Base-by-base conservation (phyloP, 768 basidiomycete genomes). In the Pisolithus marmoratus region DNA sequence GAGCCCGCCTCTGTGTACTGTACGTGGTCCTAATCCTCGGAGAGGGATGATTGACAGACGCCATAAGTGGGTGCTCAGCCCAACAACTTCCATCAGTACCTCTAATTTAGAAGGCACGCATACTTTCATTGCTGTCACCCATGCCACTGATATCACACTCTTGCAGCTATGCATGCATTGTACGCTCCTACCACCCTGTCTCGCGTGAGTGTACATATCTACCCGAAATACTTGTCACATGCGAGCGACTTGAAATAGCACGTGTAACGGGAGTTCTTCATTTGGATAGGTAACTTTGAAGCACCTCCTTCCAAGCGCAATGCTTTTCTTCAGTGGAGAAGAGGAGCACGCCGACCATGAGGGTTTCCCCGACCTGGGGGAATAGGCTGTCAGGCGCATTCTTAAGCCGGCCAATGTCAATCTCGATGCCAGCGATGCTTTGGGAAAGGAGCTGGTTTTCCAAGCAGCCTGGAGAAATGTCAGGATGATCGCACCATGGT, bases 401-500 rank as follows among this genome's bases (percentile, higher is more conserved):
- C 66, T 91, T 46, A 76, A 73, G 52, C 61, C 79, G 36, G 48
- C 65, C 24, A 44, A 38, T 24, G 59, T 79, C 54, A 72, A 74
- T 61, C 62, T 74, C 24, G 57, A 64, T 17, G 61, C 62, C n/a
- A 78, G 75, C 1, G 72, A 79, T 24, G 72, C 81, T 4, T 94
- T 90, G 90, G 89, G 81, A 4, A 74, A 74, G 63, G 73, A 79
- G 42, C 66, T 97, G 42, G 77, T 95, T 2, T 70, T 84, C 57
- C 93, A 96, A 59, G 83, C 83, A 0, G 84, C 91, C 15, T 80
- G 78, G 65, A 74, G 93, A 62, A 98, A 96, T 63, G 94, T 90
- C 41, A 74, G 73, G 63, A 98, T 94, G 89, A 90, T 94, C 0
- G 96, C 94, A 9, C 87, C 79, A 4, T 98, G 96, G 96, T 95